Evolutionary conservation across 1,139 yeast species (phyloP), one percentile per base, ranked within the genome.

Genomic region (Saccharomyces pastorianus): DNA sequence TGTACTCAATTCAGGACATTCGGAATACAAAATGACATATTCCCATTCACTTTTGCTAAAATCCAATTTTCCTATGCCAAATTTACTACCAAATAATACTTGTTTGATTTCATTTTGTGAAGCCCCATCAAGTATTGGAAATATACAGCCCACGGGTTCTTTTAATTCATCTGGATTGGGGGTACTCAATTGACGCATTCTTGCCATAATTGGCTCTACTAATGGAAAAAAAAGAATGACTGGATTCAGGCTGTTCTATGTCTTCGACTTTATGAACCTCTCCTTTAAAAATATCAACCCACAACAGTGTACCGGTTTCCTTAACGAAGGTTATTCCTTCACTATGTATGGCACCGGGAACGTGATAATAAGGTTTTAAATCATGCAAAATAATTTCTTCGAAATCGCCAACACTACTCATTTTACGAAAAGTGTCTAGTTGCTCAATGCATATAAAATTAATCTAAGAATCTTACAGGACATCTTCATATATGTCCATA

Each of bases 311-410:
- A 62, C 82, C 75, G 62, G 81, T 82, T 50, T 77, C 71, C 2
- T 76, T 75, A 60, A 84, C 81, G 67, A 83, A 85, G 1, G 87
- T 80, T 59, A 84, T 71, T 4, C 93, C 91, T 66, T 86, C 95
- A 6, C 83, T 72, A 9, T 85, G 71, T 51, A 85, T 65, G 9
- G 83, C 82, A 47, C 84, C 77, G 53, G 61, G 58, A 8, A 56
- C 56, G 31, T 52, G 57, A 46, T 52, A 56, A 32, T 54, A 58
- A 8, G 62, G 59, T 20, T 55, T 54, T 26, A 59, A 34, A 20
- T 53, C 42, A 2, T 50, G 48, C 51, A 52, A 53, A 48, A 53
- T 56, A 9, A 48, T 11, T 13, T 38, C 26, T 38, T 38, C 44
- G 11, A 38, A 38, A 20, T 9, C 8, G 13, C 44, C 25, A 38